Conservation (phyloP, 1,284 basidiomycete genomes). For the Inonotus obliquus region DNA sequence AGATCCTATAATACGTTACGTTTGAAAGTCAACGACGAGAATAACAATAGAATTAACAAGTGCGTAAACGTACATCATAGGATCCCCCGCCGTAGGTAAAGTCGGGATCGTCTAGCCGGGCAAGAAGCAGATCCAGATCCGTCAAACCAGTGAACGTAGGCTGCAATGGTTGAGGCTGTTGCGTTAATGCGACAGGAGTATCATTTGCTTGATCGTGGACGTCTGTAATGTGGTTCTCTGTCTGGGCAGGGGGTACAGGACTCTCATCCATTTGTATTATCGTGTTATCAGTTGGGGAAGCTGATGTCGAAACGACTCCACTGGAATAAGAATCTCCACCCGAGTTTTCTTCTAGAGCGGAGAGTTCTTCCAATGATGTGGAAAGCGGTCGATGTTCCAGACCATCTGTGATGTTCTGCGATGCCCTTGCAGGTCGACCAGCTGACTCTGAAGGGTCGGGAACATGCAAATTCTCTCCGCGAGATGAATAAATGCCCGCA, state of each 20-base stretch:
- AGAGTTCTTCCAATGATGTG: not conserved
- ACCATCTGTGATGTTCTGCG: too few species aligned
- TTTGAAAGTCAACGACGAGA: not conserved
- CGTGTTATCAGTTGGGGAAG: not conserved
- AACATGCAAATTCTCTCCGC: too few species aligned
- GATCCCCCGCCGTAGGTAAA: conserved; percentile 8
- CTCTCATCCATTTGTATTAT: not conserved
- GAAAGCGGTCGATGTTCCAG: too few species aligned
- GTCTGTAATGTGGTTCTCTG: not conserved
- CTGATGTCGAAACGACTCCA: not conserved
- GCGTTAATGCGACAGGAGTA: not conserved
- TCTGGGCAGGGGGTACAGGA: not conserved
- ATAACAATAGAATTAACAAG: too few species aligned
- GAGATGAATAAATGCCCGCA: too few species aligned
- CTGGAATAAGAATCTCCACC: not conserved
- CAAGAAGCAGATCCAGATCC: conserved; percentile 12
- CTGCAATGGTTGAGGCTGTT: not conserved
- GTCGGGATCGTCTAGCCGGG: conserved; percentile 11
- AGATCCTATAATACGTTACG: conserved; percentile 7
- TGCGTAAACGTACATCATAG: conserved; percentile 9
- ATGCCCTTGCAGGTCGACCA: too few species aligned
- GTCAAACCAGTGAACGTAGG: conserved; percentile 13
- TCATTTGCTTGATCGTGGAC: not conserved
- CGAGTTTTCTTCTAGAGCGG: not conserved
- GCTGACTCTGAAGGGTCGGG: too few species aligned